Evolutionary conservation across 257 asterid species (phyloP).

Genomic region (Dorcoceras hygrometricum): DNA sequence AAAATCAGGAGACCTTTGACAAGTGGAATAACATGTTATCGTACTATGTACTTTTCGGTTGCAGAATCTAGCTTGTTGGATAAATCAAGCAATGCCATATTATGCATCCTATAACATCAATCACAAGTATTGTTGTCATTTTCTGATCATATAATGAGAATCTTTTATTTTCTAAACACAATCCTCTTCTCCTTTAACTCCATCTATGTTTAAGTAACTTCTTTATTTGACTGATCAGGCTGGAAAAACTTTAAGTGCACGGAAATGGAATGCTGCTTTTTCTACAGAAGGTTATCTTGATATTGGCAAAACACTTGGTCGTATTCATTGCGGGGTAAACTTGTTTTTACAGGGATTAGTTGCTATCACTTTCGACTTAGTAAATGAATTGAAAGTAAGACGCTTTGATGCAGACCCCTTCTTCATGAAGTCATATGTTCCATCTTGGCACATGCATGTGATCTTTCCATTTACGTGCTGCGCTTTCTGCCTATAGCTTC

Average conservation of each 20-base stretch:
- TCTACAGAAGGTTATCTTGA: slow-evolving; percentile 79
- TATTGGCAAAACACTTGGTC: slow-evolving; percentile 69
- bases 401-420: background rate
- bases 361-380: slow-evolving; percentile 11
- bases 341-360: slow-evolving; percentile 25
- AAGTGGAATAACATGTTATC: slow-evolving; percentile 3
- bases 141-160: slow-evolving; percentile 14
- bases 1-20: slow-evolving; percentile 19
- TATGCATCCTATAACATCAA: background rate
- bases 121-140: background rate
- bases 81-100: background rate
- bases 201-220: slow-evolving; percentile 12
- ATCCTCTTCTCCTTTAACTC: background rate
- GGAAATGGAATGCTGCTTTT: slow-evolving; percentile 92
- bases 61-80: slow-evolving; percentile 24
- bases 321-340: slow-evolving; percentile 85
- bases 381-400: slow-evolving; percentile 15
- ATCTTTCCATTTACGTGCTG: background rate
- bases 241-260: slow-evolving; percentile 81
- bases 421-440: background rate
- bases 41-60: slow-evolving; percentile 8
- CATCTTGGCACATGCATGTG: slow-evolving; percentile 10
- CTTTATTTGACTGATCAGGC: slow-evolving; percentile 45
- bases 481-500: slow-evolving; percentile 17
- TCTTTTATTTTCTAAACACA: slow-evolving; percentile 12